A percentile compares a stretch with the other conserved stretches of the same genome.
Conservation (phyloP, 306 rosid species). For the Glycyrrhiza uralensis region DNA sequence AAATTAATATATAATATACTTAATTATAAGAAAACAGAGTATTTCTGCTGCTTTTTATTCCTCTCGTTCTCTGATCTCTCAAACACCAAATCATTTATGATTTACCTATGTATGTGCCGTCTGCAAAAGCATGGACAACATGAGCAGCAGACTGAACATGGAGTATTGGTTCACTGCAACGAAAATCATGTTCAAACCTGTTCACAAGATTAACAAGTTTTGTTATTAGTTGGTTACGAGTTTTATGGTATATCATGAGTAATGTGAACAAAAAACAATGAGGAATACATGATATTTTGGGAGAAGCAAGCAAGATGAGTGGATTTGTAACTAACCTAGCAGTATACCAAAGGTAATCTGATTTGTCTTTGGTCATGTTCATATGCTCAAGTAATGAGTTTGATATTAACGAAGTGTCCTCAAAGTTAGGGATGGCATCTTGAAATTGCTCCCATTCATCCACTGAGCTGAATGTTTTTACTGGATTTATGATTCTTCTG, state of each 20-base stretch:
- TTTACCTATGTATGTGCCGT: conserved; percentile 41
- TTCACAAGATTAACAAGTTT: conserved; percentile 2
- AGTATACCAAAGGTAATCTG: conserved; percentile 66
- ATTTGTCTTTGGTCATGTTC: conserved; percentile 56
- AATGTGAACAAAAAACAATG: neutral
- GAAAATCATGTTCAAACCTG: conserved; percentile 48
- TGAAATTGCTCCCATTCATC: conserved; percentile 45
- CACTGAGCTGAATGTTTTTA: conserved; percentile 34
- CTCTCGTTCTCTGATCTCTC: neutral
- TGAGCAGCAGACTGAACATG: conserved; percentile 47
- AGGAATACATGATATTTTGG: neutral
- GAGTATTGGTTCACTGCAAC: conserved; percentile 45
- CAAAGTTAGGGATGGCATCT: conserved; percentile 40
- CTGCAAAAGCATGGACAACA: conserved; percentile 46
- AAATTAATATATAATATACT: too few species aligned
- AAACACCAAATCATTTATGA: neutral
- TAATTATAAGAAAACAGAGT: too few species aligned
- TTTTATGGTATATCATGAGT: neutral
- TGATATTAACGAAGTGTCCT: conserved; percentile 35
- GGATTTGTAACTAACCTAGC: conserved; percentile 33
- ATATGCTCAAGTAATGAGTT: conserved; percentile 55
- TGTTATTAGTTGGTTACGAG: neutral
- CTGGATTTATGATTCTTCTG: conserved; percentile 30
- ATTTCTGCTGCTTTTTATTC: too few species aligned
- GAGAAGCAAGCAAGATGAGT: neutral